Evolutionary conservation across 768 basidiomycete species (phyloP).

Genomic region (Kwoniella bestiolae): DNA sequence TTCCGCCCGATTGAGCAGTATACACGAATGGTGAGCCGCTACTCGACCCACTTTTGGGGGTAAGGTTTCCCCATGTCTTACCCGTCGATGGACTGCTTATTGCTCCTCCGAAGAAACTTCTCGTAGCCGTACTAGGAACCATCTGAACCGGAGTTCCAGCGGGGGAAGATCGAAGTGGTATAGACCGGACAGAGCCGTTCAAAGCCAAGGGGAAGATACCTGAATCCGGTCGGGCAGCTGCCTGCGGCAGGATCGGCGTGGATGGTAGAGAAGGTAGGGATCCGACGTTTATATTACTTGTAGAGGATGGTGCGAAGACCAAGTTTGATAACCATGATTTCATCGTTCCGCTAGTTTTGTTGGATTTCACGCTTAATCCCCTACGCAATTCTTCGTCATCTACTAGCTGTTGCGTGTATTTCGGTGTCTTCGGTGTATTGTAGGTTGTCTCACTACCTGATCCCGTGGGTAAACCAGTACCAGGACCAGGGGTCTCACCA

Average conservation of each 20-base stretch:
- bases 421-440: conserved; percentile 1
- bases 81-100: background rate
- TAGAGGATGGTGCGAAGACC: conserved; percentile 9
- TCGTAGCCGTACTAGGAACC: conserved; percentile 10
- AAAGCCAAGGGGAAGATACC: conserved; percentile 40
- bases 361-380: conserved; percentile 4
- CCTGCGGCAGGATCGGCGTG: conserved; percentile 17
- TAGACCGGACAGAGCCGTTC: background rate
- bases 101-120: conserved; percentile 6
- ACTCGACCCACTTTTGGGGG: background rate
- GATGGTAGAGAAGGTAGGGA: conserved; percentile 3
- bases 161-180: background rate
- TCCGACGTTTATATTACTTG: background rate
- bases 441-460: background rate
- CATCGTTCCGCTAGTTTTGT: conserved; percentile 33
- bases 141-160: background rate
- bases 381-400: background rate
- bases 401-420: background rate
- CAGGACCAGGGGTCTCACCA: background rate
- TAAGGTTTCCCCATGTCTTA: background rate
- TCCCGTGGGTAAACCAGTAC: background rate
- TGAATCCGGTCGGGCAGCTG: conserved; percentile 43
- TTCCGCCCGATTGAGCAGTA: background rate
- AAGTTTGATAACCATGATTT: conserved; percentile 46
- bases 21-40: background rate